Evolutionary conservation across 768 basidiomycete genomes (phyloP), one percentile per base, ranked within the genome.

Genomic region (Agaricus blazei): DNA sequence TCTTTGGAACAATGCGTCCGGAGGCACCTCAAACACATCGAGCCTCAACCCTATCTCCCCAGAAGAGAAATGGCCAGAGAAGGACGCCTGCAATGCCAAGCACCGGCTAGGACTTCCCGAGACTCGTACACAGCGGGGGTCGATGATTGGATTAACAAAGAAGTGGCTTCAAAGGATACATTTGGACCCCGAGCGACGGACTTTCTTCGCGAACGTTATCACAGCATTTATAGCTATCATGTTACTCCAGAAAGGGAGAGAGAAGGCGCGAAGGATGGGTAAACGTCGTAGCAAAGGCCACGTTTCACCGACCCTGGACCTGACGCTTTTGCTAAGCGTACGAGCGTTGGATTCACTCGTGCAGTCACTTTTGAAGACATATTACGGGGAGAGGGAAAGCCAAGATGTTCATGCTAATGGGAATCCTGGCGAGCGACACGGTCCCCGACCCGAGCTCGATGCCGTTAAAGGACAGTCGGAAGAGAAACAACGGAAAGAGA

Each of bases 241-340:
- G 6, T 76, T 90, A 15, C 70, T 90, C 37, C 85, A 85, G 61
- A 68, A 74, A 38, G 79, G 78, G 29, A 72, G 71, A 42, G 67
- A 62, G 28, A 71, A 74, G 11, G 63, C 68, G 14, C 56, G 65
- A 42, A 70, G 62, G 24, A 60, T 67, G 59, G 61, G 59, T 26
- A 41, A 38, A 43, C 19, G 12, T 41, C 14, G 19, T 15, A 15
- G 15, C 14, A 49, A 49, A 49, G 6, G n/a, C 15, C 31, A 37
- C 9, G 23, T 65, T 11, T 85, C 85, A 1, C 75, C 81, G 4
- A 89, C 87, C 0, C 65, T 90, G 23, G 86, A 89, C 60, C 70
- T 91, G 37, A 89, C 81, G 14, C 68, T 91, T 0, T 69, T 91
- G 2, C 67, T 90, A 27, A 67, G 86, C 48, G 86, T 88, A 28